Conservation (phyloP, 1,284 basidiomycete genomes). For the Apiotrichum siamense region DNA sequence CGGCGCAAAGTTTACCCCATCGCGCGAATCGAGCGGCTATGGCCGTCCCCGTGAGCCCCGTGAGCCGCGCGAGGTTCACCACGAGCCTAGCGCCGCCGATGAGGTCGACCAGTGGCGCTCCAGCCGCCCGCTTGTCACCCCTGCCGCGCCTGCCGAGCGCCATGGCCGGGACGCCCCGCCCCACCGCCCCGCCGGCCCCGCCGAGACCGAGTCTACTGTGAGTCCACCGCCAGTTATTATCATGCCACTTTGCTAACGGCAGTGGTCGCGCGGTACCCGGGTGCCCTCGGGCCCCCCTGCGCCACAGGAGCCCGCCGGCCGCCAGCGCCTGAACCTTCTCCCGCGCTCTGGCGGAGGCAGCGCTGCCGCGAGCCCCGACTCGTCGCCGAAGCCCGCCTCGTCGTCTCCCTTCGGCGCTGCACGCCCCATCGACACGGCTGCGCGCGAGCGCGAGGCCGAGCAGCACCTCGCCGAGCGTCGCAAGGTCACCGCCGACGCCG, state of each 20-base stretch:
- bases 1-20: constrained; percentile 47
- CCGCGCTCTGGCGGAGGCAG: constrained; percentile 53
- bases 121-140: constrained; percentile 36
- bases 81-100: constrained; percentile 45
- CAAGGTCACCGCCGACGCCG: constrained; percentile 23
- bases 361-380: constrained; percentile 33
- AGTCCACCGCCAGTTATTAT: constrained; percentile 9
- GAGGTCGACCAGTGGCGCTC: constrained; percentile 51
- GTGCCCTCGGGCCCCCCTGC: constrained; percentile 63
- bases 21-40: constrained; percentile 35
- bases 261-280: constrained; percentile 48
- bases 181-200: constrained; percentile 25
- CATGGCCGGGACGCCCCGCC: constrained; percentile 25
- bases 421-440: constrained; percentile 77
- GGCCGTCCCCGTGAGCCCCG: constrained; percentile 16
- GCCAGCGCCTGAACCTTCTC: constrained; percentile 73
- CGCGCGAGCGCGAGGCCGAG: constrained; percentile 59
- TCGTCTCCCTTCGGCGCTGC: constrained; percentile 79
- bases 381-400: constrained; percentile 45
- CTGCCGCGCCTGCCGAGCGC: constrained; percentile 11
- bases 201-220: constrained; percentile 66
- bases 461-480: constrained; percentile 31
- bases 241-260: neutral
- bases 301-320: constrained; percentile 66
- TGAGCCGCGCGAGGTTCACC: constrained; percentile 10